Evolutionary conservation across 2,329 filamentous ascomycete genomes (phyloP).

Genomic region (Macrophomina phaseolina): DNA sequence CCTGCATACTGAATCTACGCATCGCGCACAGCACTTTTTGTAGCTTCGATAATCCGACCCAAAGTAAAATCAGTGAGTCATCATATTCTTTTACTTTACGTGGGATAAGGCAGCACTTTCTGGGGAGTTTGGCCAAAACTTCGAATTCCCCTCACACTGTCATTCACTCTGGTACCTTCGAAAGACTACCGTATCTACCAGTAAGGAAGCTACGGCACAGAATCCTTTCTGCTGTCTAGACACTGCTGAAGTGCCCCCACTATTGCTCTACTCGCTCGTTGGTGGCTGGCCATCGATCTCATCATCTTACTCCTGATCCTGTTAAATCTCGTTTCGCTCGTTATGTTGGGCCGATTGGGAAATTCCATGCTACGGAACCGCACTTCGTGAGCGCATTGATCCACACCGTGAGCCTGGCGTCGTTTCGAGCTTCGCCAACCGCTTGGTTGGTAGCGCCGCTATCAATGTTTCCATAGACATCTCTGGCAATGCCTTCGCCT

Average conservation of each 20-base stretch:
- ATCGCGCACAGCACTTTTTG: too few species aligned
- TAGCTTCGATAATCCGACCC: too few species aligned
- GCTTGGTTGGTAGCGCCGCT: constrained; percentile 34
- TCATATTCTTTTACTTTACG: too few species aligned
- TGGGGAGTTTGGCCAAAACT: too few species aligned
- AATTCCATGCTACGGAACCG: constrained; percentile 58
- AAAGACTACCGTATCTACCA: not conserved
- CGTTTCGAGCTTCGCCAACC: constrained; percentile 37
- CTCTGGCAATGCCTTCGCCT: constrained; percentile 30
- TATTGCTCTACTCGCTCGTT: too few species aligned
- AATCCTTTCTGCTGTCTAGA: not conserved
- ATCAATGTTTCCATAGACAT: constrained; percentile 33
- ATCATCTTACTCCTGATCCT: not conserved
- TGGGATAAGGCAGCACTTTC: too few species aligned
- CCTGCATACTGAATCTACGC: too few species aligned
- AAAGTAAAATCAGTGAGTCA: too few species aligned
- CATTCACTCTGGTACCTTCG: not conserved
- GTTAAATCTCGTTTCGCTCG: not conserved
- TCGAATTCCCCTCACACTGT: too few species aligned
- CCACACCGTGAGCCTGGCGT: constrained; percentile 70
- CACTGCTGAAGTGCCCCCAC: not conserved
- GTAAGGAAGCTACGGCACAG: not conserved
- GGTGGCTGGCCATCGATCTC: too few species aligned
- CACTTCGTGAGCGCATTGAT: constrained; percentile 66
- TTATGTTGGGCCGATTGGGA: not conserved